phyloP scores from a whole-genome alignment of 2,329 filamentous ascomycete species.

The Fusarium dimerum region DNA sequence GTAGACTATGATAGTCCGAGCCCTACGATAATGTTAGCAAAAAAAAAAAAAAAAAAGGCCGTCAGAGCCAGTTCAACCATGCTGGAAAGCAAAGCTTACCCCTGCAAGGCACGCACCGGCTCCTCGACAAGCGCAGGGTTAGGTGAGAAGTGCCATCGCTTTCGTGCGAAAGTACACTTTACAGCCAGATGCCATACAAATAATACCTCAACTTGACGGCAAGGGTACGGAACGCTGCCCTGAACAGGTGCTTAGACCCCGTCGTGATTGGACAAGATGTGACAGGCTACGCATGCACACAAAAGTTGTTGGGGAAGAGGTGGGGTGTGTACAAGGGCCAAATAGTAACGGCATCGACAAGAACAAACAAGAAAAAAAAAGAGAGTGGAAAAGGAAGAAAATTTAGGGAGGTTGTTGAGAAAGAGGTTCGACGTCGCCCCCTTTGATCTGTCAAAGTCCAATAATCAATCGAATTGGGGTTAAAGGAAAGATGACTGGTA shows the following conservation, averaged over 20 bases:
- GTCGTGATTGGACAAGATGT: slow-evolving; percentile 20
- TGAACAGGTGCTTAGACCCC: slow-evolving; percentile 12
- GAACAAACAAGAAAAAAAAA: neutral
- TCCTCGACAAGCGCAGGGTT: slow-evolving; percentile 17
- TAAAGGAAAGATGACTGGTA: too few species aligned
- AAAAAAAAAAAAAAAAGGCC: neutral
- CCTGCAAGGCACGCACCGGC: slow-evolving; percentile 23
- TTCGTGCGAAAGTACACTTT: slow-evolving; percentile 3
- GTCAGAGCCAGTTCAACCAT: neutral
- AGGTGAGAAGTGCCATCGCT: slow-evolving; percentile 14
- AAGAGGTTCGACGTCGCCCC: slow-evolving; percentile 17
- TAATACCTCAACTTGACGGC: slow-evolving; percentile 7
- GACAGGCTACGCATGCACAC: slow-evolving; percentile 12
- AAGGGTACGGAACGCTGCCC: slow-evolving; percentile 8
- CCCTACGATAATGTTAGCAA: slow-evolving; percentile 2
- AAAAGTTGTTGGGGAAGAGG: slow-evolving; percentile 36
- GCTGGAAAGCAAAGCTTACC: slow-evolving; percentile 9
- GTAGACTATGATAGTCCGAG: neutral
- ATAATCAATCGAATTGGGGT: too few species aligned
- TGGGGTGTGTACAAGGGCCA: slow-evolving; percentile 18
- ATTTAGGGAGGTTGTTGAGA: slow-evolving; percentile 18
- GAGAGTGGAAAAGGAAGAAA: slow-evolving; percentile 4
- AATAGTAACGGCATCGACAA: slow-evolving; percentile 3
- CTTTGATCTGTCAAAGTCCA: neutral
- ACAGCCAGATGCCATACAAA: fast-evolving